phyloP scores from a whole-genome alignment of 805 yeast genomes.

The Pichia kluyveri region DNA sequence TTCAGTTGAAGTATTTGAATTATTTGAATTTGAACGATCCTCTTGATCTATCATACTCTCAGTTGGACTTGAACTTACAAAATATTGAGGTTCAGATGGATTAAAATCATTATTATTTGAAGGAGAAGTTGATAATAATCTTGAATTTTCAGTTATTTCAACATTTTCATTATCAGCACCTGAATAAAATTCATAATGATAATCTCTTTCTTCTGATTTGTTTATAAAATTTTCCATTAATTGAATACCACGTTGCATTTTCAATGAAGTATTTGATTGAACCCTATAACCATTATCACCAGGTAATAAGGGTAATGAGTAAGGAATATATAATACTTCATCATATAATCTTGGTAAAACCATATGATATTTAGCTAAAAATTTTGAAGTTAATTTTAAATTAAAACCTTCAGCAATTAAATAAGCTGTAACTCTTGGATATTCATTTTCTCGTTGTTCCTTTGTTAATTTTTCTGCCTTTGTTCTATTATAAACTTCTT shows the following conservation, averaged over 20 bases:
- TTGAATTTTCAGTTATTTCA: conserved; percentile 14
- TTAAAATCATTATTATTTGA: conserved; percentile 46
- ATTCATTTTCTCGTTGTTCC: conserved; percentile 50
- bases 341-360: conserved; percentile 84
- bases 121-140: neutral
- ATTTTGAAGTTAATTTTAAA: conserved; percentile 51
- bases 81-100: conserved; percentile 89
- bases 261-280: conserved; percentile 51
- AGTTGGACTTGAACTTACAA: conserved; percentile 38
- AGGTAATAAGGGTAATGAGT: conserved; percentile 76
- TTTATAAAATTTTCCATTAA: conserved; percentile 73
- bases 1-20: neutral
- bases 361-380: conserved; percentile 61
- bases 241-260: conserved; percentile 29
- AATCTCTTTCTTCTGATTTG: conserved; percentile 78
- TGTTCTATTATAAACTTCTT: conserved; percentile 22
- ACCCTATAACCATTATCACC: conserved; percentile 74
- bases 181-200: conserved; percentile 83
- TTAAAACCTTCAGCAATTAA: conserved; percentile 78
- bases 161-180: conserved; percentile 48
- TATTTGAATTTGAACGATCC: conserved; percentile 3
- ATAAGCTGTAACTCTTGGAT: conserved; percentile 87
- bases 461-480: conserved; percentile 50
- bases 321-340: conserved; percentile 89
- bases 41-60: conserved; percentile 20